phyloP scores from a whole-genome alignment of 2,329 filamentous ascomycete genomes.

The Knufia petricola region DNA sequence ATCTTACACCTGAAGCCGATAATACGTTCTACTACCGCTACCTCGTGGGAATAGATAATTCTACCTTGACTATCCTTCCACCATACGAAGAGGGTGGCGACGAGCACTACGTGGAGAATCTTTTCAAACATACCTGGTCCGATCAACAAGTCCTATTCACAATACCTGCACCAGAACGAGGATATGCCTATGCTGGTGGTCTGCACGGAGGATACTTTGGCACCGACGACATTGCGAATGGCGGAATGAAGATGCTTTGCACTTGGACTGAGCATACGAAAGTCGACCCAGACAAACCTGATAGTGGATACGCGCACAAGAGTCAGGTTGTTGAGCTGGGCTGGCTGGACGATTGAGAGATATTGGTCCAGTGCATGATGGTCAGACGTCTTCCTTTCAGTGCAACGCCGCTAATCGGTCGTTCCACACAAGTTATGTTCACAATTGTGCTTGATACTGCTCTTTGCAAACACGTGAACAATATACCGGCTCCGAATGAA shows the following conservation, averaged over 20 bases:
- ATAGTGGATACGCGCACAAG: constrained; percentile 22
- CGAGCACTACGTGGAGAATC: constrained; percentile 23
- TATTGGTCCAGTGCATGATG: too few species aligned
- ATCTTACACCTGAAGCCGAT: constrained; percentile 25
- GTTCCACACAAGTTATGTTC: too few species aligned
- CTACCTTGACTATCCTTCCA: constrained; percentile 19
- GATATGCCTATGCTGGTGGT: constrained; percentile 26
- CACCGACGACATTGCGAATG: constrained; percentile 25
- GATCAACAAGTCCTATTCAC: constrained; percentile 24
- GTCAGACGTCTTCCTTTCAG: too few species aligned
- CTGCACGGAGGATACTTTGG: constrained; percentile 26
- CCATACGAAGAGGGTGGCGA: constrained; percentile 22
- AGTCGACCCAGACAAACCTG: constrained; percentile 18
- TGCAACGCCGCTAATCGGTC: too few species aligned
- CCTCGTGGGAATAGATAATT: constrained; percentile 17
- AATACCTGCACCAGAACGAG: constrained; percentile 18
- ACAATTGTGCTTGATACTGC: too few species aligned
- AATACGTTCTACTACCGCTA: constrained; percentile 29
- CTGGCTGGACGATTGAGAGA: background rate
- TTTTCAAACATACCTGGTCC: constrained; percentile 25
- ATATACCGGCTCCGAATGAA: too few species aligned
- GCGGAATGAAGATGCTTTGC: constrained; percentile 26
- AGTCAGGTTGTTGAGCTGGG: constrained; percentile 3
- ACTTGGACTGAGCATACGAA: constrained; percentile 28
- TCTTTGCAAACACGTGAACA: too few species aligned